Base-by-base conservation (phyloP, 768 basidiomycete species). In the Paxillus rubicundulus region DNA sequence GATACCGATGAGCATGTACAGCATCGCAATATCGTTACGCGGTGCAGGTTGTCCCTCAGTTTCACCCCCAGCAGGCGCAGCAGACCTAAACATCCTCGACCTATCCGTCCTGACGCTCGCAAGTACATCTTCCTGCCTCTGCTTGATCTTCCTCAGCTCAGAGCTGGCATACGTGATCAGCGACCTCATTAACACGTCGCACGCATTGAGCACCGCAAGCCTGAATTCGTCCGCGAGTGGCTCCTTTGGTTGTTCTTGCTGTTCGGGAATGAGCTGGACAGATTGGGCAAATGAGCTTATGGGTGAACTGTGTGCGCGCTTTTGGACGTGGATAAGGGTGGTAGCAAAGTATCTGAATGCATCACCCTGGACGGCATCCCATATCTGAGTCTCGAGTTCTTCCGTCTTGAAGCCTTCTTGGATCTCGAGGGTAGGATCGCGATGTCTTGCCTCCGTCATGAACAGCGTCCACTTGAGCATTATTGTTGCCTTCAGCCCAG, bases 381-480 rank as follows among this genome's bases (percentile, higher is more conserved):
- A 87, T 18, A 93, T 82, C 54, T 89, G 85, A 2, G 78, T 81
- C 67, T 95, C 92, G 38, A 95, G 77, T 49, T 88, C 84, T 47
- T 91, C 88, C 2, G 89, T 85, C 55, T 77, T 83, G 70, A 85
- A 87, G 2, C 84, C 89, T 6, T 74, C 75, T 28, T 76, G 74
- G 58, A 81, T 77, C 58, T 89, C 86, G 34, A 93, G 68, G 4
- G 77, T 75, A 2, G 82, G 72, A 59, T 90, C 83, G 17, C 80
- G 79, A 63, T 87, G 84, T 21, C 91, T 78, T 6, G 83, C 78
- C 56, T 90, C 85, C 1, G 90, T 85, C 58, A 92, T 74, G 67
- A 92, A 91, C 52, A 95, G 75, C 0, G 92, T 87, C 91, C 92
- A 95, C 63, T 91, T 90, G 36, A 97, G 77, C n/a, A 87, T 70